These are phyloP conservation scores for Gracilaria domingensis DNA, from an alignment of 23 red algal species.

Conservation along the genomic window DNA sequence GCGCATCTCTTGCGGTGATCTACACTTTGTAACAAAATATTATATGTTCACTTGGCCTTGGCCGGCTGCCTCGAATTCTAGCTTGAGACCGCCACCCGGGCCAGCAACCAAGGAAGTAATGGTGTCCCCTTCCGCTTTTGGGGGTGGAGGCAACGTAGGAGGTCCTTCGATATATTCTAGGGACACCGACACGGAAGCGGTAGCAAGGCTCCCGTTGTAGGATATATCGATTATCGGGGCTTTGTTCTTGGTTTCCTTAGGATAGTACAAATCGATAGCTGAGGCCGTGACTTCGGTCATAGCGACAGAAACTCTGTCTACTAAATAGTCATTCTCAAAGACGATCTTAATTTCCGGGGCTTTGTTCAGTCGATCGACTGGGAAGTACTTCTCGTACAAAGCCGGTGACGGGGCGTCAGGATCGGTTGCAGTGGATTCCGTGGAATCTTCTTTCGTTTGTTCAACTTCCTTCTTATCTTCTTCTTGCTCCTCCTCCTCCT, in stretches of 20 bases:
- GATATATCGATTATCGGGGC: constrained; percentile 79
- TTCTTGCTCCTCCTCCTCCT: constrained; percentile 24
- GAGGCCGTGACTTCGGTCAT: constrained; percentile 65
- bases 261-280: constrained; percentile 56
- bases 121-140: constrained; percentile 61
- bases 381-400: constrained; percentile 72
- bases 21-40: background rate
- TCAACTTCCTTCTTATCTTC: constrained; percentile 4
- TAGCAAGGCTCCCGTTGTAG: constrained; percentile 54
- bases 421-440: background rate
- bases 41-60: background rate
- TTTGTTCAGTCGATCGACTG: constrained; percentile 35
- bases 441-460: background rate
- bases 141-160: constrained; percentile 54
- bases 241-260: constrained; percentile 70
- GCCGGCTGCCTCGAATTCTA: constrained; percentile 35
- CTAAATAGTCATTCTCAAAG: constrained; percentile 39
- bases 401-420: constrained; percentile 18
- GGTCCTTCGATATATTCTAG: constrained; percentile 46
- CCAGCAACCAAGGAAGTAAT: constrained; percentile 53
- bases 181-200: constrained; percentile 59
- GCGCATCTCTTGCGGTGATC: background rate
- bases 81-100: constrained; percentile 75
- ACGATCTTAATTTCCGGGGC: constrained; percentile 78
- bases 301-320: constrained; percentile 43